Base-by-base conservation (phyloP, 257 asterid species). In the Ocimum tenuiflorum region DNA sequence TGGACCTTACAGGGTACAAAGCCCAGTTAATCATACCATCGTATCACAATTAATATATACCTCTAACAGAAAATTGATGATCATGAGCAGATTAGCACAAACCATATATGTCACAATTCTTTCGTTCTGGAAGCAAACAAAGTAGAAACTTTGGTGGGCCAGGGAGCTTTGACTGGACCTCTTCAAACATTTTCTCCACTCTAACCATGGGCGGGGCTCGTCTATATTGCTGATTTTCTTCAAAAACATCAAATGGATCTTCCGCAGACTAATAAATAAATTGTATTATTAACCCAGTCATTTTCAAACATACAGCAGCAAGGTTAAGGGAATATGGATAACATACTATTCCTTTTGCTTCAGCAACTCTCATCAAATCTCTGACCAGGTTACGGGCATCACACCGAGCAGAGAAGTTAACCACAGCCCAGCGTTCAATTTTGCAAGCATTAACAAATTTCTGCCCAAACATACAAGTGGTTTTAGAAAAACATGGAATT, bases 61-160 rank as follows among this genome's bases (percentile, higher is more conserved):
- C 20, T 64, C 33, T 17, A 15, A 17, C 46, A 23, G 49, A 52
- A 22, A 60, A 18, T 6, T 2, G 17, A 56, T 19, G 51, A 57
- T 55, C 39, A 76, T 7, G 47, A 6, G 42, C 61, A 24, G 31
- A 36, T 41, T 27, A 11, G 65, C 49, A 77, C 91, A 8, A 53
- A 91, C 98, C 98, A 47, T 91, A 91, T 8, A 91, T 36, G 68
- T 82, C 92, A 13, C 88, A 91, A 65, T 88, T 88, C 67, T 91
- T 91, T 65, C 90, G 72, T 79, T 88, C 98, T 0, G 98, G 95
- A 18, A 91, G 88, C 71, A 88, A 79, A 50, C 96, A 91, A 0
- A 91, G 86, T 17, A 91, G 85, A 72, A 91, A 91, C 67, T 81
- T 81, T 0, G 96, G 96, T 7, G 89, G 80, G 23, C 87, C 92